A percentile compares a stretch with the other conserved stretches of the same genome.
These are phyloP conservation scores for Pichia kudriavzevii DNA, from an alignment of 1,139 yeast genomes.

Conservation along the genomic window DNA sequence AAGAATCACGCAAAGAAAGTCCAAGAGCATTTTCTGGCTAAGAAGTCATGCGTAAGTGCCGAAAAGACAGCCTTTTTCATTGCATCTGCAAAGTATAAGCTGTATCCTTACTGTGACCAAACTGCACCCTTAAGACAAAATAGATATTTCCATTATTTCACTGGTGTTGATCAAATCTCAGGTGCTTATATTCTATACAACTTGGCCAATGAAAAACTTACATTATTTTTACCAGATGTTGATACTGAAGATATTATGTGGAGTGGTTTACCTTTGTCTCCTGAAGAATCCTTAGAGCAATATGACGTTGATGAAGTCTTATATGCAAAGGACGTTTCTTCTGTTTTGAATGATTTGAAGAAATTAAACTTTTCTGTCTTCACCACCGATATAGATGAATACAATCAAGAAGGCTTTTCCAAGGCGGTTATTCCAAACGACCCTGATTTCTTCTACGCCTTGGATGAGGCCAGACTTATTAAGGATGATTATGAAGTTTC, in stretches of 20 bases:
- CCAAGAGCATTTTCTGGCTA: conserved; percentile 34
- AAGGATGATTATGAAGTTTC: conserved; percentile 78
- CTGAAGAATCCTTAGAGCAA: conserved; percentile 54
- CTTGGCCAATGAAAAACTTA: conserved; percentile 45
- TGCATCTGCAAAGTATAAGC: conserved; percentile 57
- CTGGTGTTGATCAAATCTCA: conserved; percentile 73
- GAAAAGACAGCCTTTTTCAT: conserved; percentile 35
- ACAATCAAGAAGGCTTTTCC: conserved; percentile 29
- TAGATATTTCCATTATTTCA: conserved; percentile 77
- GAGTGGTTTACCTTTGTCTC: conserved; percentile 78
- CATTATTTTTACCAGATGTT: conserved; percentile 71
- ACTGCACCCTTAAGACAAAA: conserved; percentile 77
- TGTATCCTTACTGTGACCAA: conserved; percentile 76
- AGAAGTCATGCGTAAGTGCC: conserved; percentile 18
- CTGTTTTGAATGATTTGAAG: conserved; percentile 10
- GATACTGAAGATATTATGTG: conserved; percentile 92
- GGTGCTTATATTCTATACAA: conserved; percentile 66
- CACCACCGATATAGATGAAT: conserved; percentile 41
- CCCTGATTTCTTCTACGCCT: conserved; percentile 53
- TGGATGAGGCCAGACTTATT: conserved; percentile 79
- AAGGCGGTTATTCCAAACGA: conserved; percentile 36
- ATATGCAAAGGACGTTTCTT: conserved; percentile 43
- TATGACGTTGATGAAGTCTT: conserved; percentile 80
- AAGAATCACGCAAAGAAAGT: conserved; percentile 57
- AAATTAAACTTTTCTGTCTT: conserved; percentile 24